Evolutionary conservation across 2,329 filamentous ascomycete species (phyloP).

Genomic region (Aspergillus carbonarius): DNA sequence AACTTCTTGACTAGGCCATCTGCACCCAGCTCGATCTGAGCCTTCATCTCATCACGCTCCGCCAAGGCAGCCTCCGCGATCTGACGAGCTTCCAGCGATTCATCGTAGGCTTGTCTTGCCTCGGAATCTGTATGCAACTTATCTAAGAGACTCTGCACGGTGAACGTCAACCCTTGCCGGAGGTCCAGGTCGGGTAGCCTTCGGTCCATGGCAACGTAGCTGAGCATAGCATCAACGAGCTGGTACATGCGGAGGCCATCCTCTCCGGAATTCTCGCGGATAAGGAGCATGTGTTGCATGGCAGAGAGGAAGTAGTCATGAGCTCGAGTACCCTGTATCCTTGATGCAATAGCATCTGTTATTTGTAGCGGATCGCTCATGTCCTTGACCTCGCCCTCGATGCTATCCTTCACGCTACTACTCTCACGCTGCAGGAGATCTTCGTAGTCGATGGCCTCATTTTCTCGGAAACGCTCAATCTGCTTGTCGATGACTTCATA

Average conservation of each 20-base stretch:
- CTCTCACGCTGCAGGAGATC: constrained; percentile 91
- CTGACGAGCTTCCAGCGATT: constrained; percentile 83
- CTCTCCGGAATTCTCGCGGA: constrained; percentile 86
- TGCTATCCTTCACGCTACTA: constrained; percentile 82
- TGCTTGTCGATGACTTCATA: constrained; percentile 99
- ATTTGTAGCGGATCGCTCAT: constrained; percentile 92
- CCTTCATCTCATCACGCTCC: constrained; percentile 91
- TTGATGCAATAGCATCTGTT: constrained; percentile 85
- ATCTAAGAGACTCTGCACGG: constrained; percentile 90
- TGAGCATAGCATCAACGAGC: constrained; percentile 97
- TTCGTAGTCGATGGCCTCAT: constrained; percentile 97
- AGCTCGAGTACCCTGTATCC: constrained; percentile 76
- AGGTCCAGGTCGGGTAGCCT: constrained; percentile 94
- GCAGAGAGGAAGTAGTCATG: constrained; percentile 96
- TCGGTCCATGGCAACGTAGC: constrained; percentile 97
- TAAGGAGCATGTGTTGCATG: constrained; percentile 90
- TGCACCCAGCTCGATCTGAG: constrained; percentile 83
- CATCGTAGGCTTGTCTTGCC: constrained; percentile 86
- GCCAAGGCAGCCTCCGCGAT: constrained; percentile 95
- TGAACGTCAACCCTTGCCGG: constrained; percentile 96
- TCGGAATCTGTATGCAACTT: constrained; percentile 96
- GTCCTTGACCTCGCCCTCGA: constrained; percentile 85
- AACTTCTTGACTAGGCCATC: constrained; percentile 91
- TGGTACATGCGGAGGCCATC: constrained; percentile 95
- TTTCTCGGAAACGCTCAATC: constrained; percentile 86